These are phyloP conservation scores for Hura crepitans DNA, from an alignment of 441 rosid genomes.

Conservation along the genomic window DNA sequence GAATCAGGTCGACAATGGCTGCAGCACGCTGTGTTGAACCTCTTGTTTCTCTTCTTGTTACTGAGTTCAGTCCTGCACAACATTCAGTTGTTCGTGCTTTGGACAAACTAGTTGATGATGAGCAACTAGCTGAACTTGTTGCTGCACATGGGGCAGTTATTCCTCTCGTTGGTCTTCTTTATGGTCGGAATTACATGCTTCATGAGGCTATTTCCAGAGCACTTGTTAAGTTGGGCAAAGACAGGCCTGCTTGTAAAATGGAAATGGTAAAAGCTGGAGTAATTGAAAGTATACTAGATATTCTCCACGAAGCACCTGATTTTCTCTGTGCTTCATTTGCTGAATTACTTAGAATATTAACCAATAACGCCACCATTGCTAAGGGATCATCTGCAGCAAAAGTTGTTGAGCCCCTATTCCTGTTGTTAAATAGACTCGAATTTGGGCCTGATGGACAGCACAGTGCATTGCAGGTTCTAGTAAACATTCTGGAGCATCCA, in stretches of 20 bases:
- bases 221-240: conserved; percentile 98
- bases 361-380: conserved; percentile 96
- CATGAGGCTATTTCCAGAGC: conserved; percentile 98
- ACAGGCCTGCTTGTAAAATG: conserved; percentile 95
- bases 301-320: conserved; percentile 95
- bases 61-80: conserved; percentile 91
- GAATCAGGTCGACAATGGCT: conserved; percentile 94
- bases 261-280: conserved; percentile 99
- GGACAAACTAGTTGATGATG: conserved; percentile 97
- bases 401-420: conserved; percentile 93
- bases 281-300: conserved; percentile 84
- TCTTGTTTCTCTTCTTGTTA: conserved; percentile 88
- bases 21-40: conserved; percentile 99
- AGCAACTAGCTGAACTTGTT: conserved; percentile 97
- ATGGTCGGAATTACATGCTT: conserved; percentile 82
- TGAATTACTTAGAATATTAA: conserved; percentile 91
- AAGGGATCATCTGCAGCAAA: conserved; percentile 94
- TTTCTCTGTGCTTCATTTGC: conserved; percentile 92
- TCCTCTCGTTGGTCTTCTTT: conserved; percentile 98
- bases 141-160: conserved; percentile 99
- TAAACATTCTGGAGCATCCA: conserved; percentile 95
- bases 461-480: conserved; percentile 95
- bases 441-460: conserved; percentile 96
- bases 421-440: conserved; percentile 68
- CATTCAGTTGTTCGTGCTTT: conserved; percentile 93